Conservation (phyloP, 2,329 filamentous ascomycete genomes). For the Ceratocystiopsis minuta region DNA sequence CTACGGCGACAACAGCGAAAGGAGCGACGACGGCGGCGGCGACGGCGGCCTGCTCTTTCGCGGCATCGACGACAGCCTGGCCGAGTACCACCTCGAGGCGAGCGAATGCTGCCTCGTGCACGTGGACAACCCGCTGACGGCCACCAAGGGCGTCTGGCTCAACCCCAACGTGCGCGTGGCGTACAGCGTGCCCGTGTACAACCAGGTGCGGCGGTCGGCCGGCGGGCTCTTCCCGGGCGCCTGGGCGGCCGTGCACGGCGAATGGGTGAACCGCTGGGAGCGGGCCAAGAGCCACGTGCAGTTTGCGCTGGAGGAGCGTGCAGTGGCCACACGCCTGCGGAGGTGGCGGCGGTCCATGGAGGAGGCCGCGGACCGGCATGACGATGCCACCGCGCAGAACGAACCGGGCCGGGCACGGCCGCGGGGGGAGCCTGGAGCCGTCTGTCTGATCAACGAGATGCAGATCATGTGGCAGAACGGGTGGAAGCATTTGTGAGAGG, state of each 20-base stretch:
- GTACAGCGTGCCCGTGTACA: constrained; percentile 38
- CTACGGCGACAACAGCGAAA: constrained; percentile 14
- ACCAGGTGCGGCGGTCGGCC: constrained; percentile 21
- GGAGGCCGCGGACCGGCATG: too few species aligned
- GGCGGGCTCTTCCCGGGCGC: constrained; percentile 25
- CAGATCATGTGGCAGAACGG: constrained; percentile 39
- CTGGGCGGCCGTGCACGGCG: constrained; percentile 29
- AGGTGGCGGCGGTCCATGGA: constrained; percentile 16
- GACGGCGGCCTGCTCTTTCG: constrained; percentile 36
- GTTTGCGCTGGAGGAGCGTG: constrained; percentile 18
- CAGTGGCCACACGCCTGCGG: constrained; percentile 22
- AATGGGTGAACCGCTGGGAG: constrained; percentile 39
- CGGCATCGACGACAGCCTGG: constrained; percentile 43
- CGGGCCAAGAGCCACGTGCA: constrained; percentile 26
- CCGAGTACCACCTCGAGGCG: constrained; percentile 47
- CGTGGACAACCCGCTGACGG: constrained; percentile 44
- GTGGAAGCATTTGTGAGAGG: constrained; percentile 33
- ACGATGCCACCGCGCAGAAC: not conserved
- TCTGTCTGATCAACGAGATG: constrained; percentile 41
- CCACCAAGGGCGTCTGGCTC: constrained; percentile 38
- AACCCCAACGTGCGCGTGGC: constrained; percentile 54
- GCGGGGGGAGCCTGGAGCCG: constrained; percentile 24
- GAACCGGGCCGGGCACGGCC: constrained; percentile 13
- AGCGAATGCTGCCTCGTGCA: constrained; percentile 67
- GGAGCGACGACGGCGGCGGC: not conserved